Evolutionary conservation across 1,139 yeast species (phyloP), one percentile per base, ranked within the genome.

Genomic region (Scheffersomyces titani): DNA sequence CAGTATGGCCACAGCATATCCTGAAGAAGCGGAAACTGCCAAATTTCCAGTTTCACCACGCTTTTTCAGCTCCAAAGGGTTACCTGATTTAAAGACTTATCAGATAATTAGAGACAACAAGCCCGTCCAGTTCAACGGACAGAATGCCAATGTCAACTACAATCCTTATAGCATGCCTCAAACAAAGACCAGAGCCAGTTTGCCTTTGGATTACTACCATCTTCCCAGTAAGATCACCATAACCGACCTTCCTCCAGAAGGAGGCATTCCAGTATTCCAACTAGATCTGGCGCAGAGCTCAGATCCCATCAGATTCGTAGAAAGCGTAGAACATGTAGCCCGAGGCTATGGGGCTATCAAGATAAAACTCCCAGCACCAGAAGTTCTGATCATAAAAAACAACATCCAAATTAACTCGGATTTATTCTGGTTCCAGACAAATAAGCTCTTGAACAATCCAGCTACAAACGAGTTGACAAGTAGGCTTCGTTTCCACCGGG

Each of bases 321-420:
- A 85, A 59, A 72, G 79, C 22, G 66, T 84, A 2, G 67, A 70
- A 22, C 75, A 73, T 4, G 59, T 75, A 6, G 93, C 92, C 0
- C 69, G 69, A 54, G 65, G 75, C 51, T 81, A 77, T 66, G 97
- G 97, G 1, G 94, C 93, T n/a, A 78, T 90, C 36, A 91, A 90
- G 68, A 73, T 92, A 20, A 75, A 80, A n/a, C 83, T 89, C 0
- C 89, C 90, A 0, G 56, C 69, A 64, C 53, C 81, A 74, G 64
- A 71, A 19, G 64, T 77, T 18, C 67, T 57, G 11, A 55, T 84
- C n/a, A 81, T 86, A 63, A 68, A 83, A 5, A 55, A 66, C 20
- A 63, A 65, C 49, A 65, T 70, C 53, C 72, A 68, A 50, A 61
- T 74, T 47, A 69, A 72, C 55, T 68, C 75, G 3, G 87, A 85